These are phyloP conservation scores for Hypoxylon rickii DNA, from an alignment of 495 filamentous ascomycete genomes.

Conservation along the genomic window DNA sequence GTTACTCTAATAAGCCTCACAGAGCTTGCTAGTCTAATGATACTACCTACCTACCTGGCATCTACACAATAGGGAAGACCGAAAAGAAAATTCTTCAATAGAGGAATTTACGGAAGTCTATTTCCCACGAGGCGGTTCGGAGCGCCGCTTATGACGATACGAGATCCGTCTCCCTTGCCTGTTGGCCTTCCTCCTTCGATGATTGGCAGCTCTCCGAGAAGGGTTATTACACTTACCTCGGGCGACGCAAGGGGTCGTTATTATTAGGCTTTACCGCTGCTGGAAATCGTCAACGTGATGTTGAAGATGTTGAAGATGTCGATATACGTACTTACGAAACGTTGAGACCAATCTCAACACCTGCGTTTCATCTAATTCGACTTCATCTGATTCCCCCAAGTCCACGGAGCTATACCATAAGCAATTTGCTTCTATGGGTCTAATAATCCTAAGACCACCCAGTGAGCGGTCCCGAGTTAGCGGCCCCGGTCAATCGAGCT, in stretches of 20 bases:
- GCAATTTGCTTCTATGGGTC: no score
- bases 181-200: conserved; percentile 2
- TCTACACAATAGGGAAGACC: no score
- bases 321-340: conserved; percentile 1
- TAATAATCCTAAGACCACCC: no score
- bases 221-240: not conserved
- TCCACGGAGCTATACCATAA: no score
- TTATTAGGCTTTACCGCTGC: conserved; percentile 7
- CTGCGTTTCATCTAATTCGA: conserved; percentile 8
- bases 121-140: conserved; percentile 1
- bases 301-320: conserved; percentile 18
- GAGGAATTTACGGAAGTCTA: not conserved
- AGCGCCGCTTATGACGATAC: conserved; percentile 1
- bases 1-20: no score
- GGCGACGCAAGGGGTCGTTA: conserved; percentile 25
- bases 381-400: not conserved
- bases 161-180: conserved; percentile 21
- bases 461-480: no score
- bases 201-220: conserved; percentile 15
- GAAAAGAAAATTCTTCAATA: conserved; percentile 1
- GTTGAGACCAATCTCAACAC: not conserved
- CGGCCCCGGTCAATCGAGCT: no score
- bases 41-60: no score
- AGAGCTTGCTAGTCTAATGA: no score
- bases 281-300: conserved; percentile 1